phyloP scores from a whole-genome alignment of 1,284 basidiomycete species.

The Sphagnurus paluster region DNA sequence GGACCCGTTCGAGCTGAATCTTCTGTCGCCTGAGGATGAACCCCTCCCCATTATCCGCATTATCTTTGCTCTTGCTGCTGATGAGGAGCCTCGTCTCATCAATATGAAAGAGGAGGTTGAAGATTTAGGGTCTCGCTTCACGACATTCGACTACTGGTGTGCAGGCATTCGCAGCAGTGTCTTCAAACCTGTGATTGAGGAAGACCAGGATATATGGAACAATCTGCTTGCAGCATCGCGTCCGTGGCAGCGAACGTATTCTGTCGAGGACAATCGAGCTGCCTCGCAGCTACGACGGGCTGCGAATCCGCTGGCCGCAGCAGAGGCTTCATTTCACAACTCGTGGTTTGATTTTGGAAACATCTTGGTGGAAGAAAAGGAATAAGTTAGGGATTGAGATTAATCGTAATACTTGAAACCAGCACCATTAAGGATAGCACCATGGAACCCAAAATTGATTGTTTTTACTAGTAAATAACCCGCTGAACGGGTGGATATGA shows the following conservation, averaged over 20 bases:
- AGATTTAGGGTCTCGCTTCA: not conserved
- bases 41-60: not conserved
- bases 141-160: not conserved
- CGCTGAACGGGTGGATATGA: no score
- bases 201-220: not conserved
- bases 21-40: not conserved
- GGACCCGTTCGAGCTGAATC: not conserved
- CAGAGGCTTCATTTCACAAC: no score
- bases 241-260: not conserved
- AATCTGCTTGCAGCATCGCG: not conserved
- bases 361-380: no score
- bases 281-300: no score
- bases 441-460: no score
- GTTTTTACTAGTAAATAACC: no score
- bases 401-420: no score
- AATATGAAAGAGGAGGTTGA: not conserved
- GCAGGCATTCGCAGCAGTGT: not conserved
- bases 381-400: no score
- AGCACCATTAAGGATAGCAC: no score
- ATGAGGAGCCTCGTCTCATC: not conserved
- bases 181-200: not conserved
- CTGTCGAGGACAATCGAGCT: no score
- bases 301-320: no score
- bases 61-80: not conserved
- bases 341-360: no score